A percentile compares a stretch with the other conserved stretches of the same genome.
phyloP scores from a whole-genome alignment of 352 stramenopile genomes.

The Phytophthora agathidicida region DNA sequence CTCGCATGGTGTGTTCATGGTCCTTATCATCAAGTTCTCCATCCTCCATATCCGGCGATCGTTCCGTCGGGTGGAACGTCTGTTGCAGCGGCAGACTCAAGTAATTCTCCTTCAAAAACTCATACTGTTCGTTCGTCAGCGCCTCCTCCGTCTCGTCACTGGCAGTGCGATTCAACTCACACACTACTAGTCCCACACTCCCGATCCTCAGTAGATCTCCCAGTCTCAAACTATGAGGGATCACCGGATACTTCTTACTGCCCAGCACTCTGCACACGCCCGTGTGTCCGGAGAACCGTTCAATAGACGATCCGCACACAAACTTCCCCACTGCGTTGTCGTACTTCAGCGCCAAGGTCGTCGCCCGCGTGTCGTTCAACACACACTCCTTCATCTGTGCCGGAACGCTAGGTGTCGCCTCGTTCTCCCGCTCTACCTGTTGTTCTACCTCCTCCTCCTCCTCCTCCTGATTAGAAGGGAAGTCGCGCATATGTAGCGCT shows the following conservation, averaged over 20 bases:
- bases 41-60: constrained; percentile 38
- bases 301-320: constrained; percentile 85
- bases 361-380: constrained; percentile 82
- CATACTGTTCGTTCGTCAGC: constrained; percentile 86
- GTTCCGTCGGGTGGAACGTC: constrained; percentile 74
- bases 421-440: constrained; percentile 7
- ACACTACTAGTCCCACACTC: constrained; percentile 92
- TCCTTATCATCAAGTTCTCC: constrained; percentile 45
- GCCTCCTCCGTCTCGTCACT: constrained; percentile 73
- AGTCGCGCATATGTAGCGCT: constrained; percentile 61
- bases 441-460: constrained; percentile 2
- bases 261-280: constrained; percentile 91
- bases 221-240: constrained; percentile 74
- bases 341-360: constrained; percentile 80
- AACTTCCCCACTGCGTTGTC: constrained; percentile 68
- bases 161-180: constrained; percentile 83
- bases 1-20: constrained; percentile 26
- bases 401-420: background rate
- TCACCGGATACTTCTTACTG: constrained; percentile 86
- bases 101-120: constrained; percentile 90
- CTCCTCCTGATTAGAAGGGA: constrained; percentile 23
- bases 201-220: constrained; percentile 90
- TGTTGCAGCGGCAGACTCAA: constrained; percentile 83
- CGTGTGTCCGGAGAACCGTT: constrained; percentile 92
- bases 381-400: constrained; percentile 84